Conservation (phyloP, 2,329 filamentous ascomycete genomes). For the Acephala macrosclerotiorum region DNA sequence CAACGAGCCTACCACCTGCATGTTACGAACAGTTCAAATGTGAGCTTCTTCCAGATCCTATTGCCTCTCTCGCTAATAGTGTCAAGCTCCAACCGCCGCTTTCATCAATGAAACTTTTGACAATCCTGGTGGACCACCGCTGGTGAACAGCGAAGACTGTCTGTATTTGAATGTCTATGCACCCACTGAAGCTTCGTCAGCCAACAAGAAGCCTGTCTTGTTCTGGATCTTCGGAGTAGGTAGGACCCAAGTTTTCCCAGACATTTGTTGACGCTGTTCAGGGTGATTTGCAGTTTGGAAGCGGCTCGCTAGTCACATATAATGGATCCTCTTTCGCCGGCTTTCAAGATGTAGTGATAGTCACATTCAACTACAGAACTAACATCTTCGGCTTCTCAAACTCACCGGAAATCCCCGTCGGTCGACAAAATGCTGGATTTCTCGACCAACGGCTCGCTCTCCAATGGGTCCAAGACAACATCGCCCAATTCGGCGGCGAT, state of each 20-base stretch:
- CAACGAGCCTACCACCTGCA: slow-evolving; percentile 17
- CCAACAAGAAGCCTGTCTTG: slow-evolving; percentile 44
- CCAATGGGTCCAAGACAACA: slow-evolving; percentile 62
- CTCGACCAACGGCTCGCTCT: slow-evolving; percentile 62
- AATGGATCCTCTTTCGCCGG: slow-evolving; percentile 30
- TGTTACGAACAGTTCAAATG: slow-evolving; percentile 27
- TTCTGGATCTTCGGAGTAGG: slow-evolving; percentile 52
- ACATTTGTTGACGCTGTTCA: neutral
- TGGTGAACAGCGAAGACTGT: slow-evolving; percentile 43
- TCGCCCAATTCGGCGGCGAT: slow-evolving; percentile 62
- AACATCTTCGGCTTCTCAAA: slow-evolving; percentile 56
- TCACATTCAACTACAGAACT: slow-evolving; percentile 31
- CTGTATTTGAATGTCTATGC: slow-evolving; percentile 47
- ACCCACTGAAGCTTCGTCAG: slow-evolving; percentile 20
- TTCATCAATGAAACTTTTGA: slow-evolving; percentile 22
- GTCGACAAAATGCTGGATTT: slow-evolving; percentile 56
- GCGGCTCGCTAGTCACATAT: slow-evolving; percentile 17
- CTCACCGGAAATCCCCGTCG: slow-evolving; percentile 51
- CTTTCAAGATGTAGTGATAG: slow-evolving; percentile 30
- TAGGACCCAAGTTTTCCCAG: neutral
- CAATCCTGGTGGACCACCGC: slow-evolving; percentile 6
- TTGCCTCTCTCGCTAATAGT: neutral
- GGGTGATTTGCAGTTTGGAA: slow-evolving; percentile 24
- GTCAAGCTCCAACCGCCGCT: neutral
- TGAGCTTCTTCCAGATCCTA: neutral